A percentile compares a stretch with the other conserved stretches of the same genome.
phyloP scores from a whole-genome alignment of 768 basidiomycete genomes.

The Gloeophyllum trabeum region DNA sequence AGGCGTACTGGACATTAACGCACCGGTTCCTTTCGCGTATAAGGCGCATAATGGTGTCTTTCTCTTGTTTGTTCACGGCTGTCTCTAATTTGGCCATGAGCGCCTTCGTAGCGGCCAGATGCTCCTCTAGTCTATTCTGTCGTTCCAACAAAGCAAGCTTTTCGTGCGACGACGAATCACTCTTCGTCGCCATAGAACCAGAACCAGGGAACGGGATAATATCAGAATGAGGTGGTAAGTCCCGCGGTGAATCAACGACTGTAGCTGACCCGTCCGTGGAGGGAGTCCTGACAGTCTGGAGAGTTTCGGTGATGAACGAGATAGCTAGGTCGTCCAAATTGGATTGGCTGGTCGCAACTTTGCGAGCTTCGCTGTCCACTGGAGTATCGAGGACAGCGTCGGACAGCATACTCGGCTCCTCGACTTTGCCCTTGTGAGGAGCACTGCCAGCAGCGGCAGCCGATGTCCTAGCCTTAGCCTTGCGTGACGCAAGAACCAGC shows the following conservation, averaged over 20 bases:
- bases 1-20: no score
- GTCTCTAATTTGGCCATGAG: slow-evolving; percentile 32
- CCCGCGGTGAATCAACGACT: no score
- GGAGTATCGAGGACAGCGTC: no score
- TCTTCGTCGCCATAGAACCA: slow-evolving; percentile 4
- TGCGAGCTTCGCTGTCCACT: no score
- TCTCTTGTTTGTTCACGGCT: slow-evolving; percentile 35
- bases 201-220: neutral
- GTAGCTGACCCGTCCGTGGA: slow-evolving; percentile 7
- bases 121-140: slow-evolving; percentile 31
- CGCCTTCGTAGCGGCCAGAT: slow-evolving; percentile 36
- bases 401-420: no score
- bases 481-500: no score
- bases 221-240: neutral
- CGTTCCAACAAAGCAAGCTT: slow-evolving; percentile 24
- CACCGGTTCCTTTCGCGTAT: slow-evolving; percentile 43
- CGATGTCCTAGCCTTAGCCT: no score
- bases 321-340: slow-evolving; percentile 38
- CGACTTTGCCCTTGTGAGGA: no score
- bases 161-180: slow-evolving; percentile 5
- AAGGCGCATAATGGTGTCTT: slow-evolving; percentile 27
- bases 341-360: no score
- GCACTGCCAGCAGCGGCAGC: no score
- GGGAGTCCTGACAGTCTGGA: slow-evolving; percentile 25
- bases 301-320: slow-evolving; percentile 42